These are phyloP conservation scores for Aspergillus sp. DNA, from an alignment of 2,329 filamentous ascomycete species.

Conservation along the genomic window DNA sequence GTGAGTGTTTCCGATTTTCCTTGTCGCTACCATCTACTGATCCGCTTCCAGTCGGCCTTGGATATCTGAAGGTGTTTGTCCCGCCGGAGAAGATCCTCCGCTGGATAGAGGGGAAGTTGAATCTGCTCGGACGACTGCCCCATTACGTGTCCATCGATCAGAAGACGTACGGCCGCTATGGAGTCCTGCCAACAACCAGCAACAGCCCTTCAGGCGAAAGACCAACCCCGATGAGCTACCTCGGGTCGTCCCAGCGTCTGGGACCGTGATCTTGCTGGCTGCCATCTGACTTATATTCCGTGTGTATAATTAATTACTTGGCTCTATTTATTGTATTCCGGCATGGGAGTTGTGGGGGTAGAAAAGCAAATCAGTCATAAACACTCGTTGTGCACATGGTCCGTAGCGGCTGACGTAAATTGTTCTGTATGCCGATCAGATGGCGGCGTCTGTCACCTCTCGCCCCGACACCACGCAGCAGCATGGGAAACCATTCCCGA, in stretches of 20 bases:
- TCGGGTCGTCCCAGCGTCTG: slow-evolving; percentile 64
- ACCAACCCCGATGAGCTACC: slow-evolving; percentile 56
- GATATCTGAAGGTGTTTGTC: slow-evolving; percentile 84
- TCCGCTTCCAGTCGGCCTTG: slow-evolving; percentile 65
- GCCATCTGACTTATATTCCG: slow-evolving; percentile 17
- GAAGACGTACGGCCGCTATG: slow-evolving; percentile 91
- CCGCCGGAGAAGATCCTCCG: slow-evolving; percentile 85
- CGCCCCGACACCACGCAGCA: slow-evolving; percentile 3
- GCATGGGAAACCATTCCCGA: slow-evolving; percentile 24
- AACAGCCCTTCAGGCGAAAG: slow-evolving; percentile 26
- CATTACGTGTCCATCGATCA: slow-evolving; percentile 95
- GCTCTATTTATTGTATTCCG: slow-evolving; percentile 8
- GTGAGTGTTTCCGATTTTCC: slow-evolving; percentile 51
- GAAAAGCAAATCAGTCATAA: not conserved
- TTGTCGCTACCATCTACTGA: slow-evolving; percentile 3
- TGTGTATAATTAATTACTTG: slow-evolving; percentile 31
- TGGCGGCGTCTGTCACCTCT: slow-evolving; percentile 1
- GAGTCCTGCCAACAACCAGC: slow-evolving; percentile 68
- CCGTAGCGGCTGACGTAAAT: slow-evolving; percentile 32
- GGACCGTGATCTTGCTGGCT: slow-evolving; percentile 47
- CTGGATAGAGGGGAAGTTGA: slow-evolving; percentile 86
- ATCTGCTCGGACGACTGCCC: slow-evolving; percentile 77
- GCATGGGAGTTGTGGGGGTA: slow-evolving; percentile 6
- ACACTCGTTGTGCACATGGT: slow-evolving; percentile 27
- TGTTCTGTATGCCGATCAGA: slow-evolving; percentile 2